Percentiles rank a stretch among this genome's conserved stretches.
Evolutionary conservation across 202 grass and related monocot species (phyloP).

Genomic region (Elaeis oleifera): DNA sequence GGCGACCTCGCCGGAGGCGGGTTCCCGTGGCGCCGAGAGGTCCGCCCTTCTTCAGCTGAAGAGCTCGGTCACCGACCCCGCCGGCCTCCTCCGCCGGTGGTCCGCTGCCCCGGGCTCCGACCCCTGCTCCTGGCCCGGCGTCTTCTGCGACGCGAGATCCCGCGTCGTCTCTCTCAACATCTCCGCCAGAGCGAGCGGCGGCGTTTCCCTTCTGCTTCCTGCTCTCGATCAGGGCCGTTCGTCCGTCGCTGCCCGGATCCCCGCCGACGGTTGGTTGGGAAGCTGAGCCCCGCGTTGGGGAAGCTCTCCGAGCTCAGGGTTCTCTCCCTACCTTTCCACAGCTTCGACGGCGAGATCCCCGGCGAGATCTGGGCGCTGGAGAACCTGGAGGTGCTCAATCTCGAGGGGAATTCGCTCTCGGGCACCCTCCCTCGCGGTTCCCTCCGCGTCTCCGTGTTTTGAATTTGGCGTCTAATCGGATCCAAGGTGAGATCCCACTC

Average conservation of each 20-base stretch:
- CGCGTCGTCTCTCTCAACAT: slow-evolving; percentile 45
- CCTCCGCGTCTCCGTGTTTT: slow-evolving; percentile 55
- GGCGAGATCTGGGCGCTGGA: slow-evolving; percentile 34
- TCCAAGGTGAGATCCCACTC: slow-evolving; percentile 65
- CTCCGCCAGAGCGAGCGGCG: slow-evolving; percentile 10
- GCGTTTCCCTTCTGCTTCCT: not conserved
- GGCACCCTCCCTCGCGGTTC: slow-evolving; percentile 49
- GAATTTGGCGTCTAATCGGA: slow-evolving; percentile 52
- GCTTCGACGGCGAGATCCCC: slow-evolving; percentile 35
- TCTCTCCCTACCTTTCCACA: slow-evolving; percentile 13
- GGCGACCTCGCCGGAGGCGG: no score
- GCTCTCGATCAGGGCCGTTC: not conserved
- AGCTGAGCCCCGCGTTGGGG: slow-evolving; percentile 1
- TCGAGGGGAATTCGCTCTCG: slow-evolving; percentile 44
- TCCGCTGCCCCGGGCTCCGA: slow-evolving; percentile 10
- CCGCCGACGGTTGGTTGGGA: slow-evolving; percentile 19
- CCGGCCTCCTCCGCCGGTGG: slow-evolving; percentile 49
- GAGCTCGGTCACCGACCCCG: slow-evolving; percentile 39
- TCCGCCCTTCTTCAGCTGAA: slow-evolving; percentile 52
- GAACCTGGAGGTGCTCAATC: slow-evolving; percentile 36
- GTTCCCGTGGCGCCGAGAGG: slow-evolving; percentile 27
- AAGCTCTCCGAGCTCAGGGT: slow-evolving; percentile 10
- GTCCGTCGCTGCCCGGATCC: slow-evolving; percentile 20
- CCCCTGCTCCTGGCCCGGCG: slow-evolving; percentile 70
- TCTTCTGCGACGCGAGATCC: slow-evolving; percentile 38